phyloP scores from a whole-genome alignment of 345 rosid genomes.

The Laguncularia racemosa region DNA sequence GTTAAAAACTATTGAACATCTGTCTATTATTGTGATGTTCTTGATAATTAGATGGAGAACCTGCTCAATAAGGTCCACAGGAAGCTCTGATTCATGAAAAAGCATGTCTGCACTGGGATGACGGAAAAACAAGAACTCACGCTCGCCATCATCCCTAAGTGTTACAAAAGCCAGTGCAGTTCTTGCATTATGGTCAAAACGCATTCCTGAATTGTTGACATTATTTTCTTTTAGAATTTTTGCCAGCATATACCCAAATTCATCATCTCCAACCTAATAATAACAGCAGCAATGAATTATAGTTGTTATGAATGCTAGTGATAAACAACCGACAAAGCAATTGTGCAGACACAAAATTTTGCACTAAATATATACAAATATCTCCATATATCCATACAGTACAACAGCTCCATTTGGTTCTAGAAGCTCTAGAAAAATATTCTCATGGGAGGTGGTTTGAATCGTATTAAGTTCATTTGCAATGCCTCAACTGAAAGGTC shows the following conservation, averaged over 20 bases:
- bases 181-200: slow-evolving; percentile 69
- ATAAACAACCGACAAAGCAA: background rate
- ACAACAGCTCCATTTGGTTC: too few species aligned
- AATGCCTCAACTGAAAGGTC: too few species aligned
- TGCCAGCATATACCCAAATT: slow-evolving; percentile 90
- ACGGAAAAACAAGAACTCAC: slow-evolving; percentile 94
- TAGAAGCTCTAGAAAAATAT: too few species aligned
- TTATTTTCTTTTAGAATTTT: slow-evolving; percentile 67
- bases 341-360: background rate
- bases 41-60: slow-evolving; percentile 19
- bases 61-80: slow-evolving; percentile 58
- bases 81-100: slow-evolving; percentile 77
- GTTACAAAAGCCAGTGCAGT: slow-evolving; percentile 97
- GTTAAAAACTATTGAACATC: background rate
- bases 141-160: slow-evolving; percentile 83
- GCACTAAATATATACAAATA: too few species aligned
- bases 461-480: too few species aligned
- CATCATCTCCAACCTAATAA: slow-evolving; percentile 72
- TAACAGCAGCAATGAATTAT: background rate
- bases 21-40: background rate
- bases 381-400: too few species aligned
- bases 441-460: too few species aligned
- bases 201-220: slow-evolving; percentile 73
- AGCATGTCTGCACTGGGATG: slow-evolving; percentile 99
- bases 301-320: slow-evolving; percentile 1